Evolutionary conservation across 2,329 filamentous ascomycete genomes (phyloP).

Genomic region (Fusarium falciforme): DNA sequence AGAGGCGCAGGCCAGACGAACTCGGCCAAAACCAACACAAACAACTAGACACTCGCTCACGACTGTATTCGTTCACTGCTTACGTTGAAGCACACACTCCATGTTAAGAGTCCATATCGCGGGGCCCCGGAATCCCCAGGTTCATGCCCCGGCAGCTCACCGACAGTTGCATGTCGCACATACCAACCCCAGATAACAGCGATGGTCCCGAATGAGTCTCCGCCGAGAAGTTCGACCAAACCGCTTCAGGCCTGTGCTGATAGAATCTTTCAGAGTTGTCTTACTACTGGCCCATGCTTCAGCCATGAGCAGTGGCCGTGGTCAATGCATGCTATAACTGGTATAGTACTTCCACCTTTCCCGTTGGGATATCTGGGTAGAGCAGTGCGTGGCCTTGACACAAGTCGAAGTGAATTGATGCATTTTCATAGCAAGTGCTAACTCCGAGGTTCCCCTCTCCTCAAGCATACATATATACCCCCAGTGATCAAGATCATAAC

Average conservation of each 20-base stretch:
- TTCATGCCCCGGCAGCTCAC: constrained; percentile 37
- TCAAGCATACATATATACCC: neutral
- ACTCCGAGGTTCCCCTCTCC: neutral
- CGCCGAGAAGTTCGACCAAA: neutral
- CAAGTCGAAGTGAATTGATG: neutral
- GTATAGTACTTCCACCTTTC: neutral
- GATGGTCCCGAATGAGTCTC: neutral
- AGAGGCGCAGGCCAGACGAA: neutral
- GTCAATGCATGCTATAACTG: neutral
- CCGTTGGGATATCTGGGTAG: neutral
- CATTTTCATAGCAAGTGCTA: neutral
- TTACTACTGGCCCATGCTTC: neutral
- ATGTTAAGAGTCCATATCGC: constrained; percentile 29
- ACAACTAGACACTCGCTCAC: neutral
- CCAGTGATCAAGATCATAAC: neutral
- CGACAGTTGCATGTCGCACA: constrained; percentile 32
- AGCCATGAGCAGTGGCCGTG: neutral
- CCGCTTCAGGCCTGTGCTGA: neutral
- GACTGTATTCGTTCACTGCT: neutral
- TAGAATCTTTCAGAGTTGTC: neutral
- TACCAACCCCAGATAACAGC: neutral
- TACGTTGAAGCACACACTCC: neutral
- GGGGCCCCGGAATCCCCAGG: constrained; percentile 44
- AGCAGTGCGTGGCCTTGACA: neutral
- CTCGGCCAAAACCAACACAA: neutral